Base-by-base conservation (phyloP, 1,284 basidiomycete species). In the Sanghuangporus baumii region DNA sequence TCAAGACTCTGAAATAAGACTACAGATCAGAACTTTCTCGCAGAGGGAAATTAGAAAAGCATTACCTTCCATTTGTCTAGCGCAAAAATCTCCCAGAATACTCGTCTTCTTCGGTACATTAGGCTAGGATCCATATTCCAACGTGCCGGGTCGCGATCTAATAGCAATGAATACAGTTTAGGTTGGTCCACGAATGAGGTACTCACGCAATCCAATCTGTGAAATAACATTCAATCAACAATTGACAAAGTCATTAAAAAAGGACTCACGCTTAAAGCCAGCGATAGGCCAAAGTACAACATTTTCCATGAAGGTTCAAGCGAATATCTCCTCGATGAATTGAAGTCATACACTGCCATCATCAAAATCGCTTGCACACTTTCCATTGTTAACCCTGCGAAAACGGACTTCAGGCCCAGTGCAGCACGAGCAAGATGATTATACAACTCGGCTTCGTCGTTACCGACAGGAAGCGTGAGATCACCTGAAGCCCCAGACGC, bases 1-100 rank as follows among this genome's bases (percentile, higher is more conserved):
- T 57, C 62, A 26, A 64, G 16, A 23, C 51, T 59, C 62, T 63
- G 20, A 20, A 23, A 41, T 31, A 51, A 41, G 18, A 26, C 20
- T 37, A 37, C 23, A 20, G 18, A 41, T 16, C 16, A 46, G 34
- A 63, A 34, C n/a, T n/a, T n/a, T 18, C 51, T 14, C 16, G 50
- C 16, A 6, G 6, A n/a, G 12, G 34, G 3, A 46, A n/a, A 46
- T 20, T 20, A 46, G 43, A 38, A 11, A 34, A 20, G 12, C 5
- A 50, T 16, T 43, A 61, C 63, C 46, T 61, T 64, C 63, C 60
- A 60, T 20, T 63, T 60, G 23, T 67, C 64, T 6, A 66, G 23
- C 8, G 31, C 20, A 37, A 61, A 68, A 8, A 71, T 62, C 63
- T 72, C 70, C 71, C 71, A 72, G 61, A 71, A 71, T 26, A 71